Percentiles rank a stretch among this genome's conserved stretches.
phyloP scores from a whole-genome alignment of 306 rosid species.

The Prunus armeniaca region DNA sequence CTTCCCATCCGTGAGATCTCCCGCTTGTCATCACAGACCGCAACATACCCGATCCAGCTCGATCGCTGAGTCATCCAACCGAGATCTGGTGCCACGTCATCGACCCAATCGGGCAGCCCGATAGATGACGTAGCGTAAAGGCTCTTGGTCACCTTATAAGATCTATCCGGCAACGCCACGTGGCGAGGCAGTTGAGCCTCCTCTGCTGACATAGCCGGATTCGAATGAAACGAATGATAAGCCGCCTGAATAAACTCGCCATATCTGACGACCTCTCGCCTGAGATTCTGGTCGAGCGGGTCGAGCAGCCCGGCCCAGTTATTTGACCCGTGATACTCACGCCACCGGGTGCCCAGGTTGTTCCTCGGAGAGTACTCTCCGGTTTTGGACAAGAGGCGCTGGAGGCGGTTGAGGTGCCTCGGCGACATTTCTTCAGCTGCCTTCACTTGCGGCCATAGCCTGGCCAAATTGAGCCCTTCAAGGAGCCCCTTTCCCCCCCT shows the following conservation, averaged over 20 bases:
- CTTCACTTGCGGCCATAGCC: constrained; percentile 61
- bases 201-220: constrained; percentile 65
- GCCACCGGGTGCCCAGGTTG: constrained; percentile 57
- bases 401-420: constrained; percentile 54
- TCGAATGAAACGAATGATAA: constrained; percentile 62
- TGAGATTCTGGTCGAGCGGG: constrained; percentile 89
- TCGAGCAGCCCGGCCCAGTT: constrained; percentile 84
- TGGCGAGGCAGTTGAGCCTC: constrained; percentile 45
- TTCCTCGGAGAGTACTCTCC: constrained; percentile 78
- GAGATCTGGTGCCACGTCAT: constrained; percentile 77
- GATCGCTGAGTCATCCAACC: constrained; percentile 98
- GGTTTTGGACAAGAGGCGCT: constrained; percentile 61
- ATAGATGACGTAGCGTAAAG: constrained; percentile 87
- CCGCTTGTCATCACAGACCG: constrained; percentile 73
- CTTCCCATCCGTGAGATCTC: constrained; percentile 84
- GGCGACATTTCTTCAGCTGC: constrained; percentile 91
- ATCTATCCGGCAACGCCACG: constrained; percentile 51
- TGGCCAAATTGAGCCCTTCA: constrained; percentile 48
- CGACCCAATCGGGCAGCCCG: constrained; percentile 80
- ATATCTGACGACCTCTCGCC: constrained; percentile 80
- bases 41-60: constrained; percentile 90
- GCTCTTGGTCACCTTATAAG: constrained; percentile 68
- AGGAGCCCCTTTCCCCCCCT: constrained; percentile 46
- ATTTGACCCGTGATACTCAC: constrained; percentile 71
- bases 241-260: constrained; percentile 94